Conservation (phyloP, 257 asterid species). For the Osmanthus fragrans region DNA sequence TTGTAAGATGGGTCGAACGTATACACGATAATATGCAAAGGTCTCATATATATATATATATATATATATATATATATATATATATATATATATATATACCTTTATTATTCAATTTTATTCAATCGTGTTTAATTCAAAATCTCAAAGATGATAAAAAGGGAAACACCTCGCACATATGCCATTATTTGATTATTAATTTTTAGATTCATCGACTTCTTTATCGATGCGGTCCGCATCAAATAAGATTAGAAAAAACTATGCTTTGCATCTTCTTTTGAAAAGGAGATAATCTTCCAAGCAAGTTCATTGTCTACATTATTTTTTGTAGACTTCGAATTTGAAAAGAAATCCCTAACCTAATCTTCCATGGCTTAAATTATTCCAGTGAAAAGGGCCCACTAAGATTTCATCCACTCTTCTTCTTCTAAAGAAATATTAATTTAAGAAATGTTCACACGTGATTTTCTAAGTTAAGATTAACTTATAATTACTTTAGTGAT, state of each 20-base stretch:
- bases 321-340: neutral
- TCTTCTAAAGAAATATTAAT: neutral
- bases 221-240: neutral
- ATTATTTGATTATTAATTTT: neutral
- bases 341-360: slow-evolving; percentile 30
- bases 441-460: neutral
- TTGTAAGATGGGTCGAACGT: neutral
- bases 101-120: too few species aligned
- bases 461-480: neutral
- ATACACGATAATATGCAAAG: neutral
- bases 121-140: neutral
- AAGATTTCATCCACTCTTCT: slow-evolving; percentile 38
- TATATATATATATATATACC: neutral
- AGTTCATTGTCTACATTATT: neutral
- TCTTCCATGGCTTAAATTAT: slow-evolving; percentile 6
- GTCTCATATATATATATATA: neutral
- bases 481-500: neutral
- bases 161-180: neutral
- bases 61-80: too few species aligned
- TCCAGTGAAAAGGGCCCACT: slow-evolving; percentile 24
- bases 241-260: neutral
- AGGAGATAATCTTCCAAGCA: neutral
- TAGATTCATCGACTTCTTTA: neutral
- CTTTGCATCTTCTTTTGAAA: neutral
- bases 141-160: neutral